These are phyloP conservation scores for Daldinia childiae DNA, from an alignment of 495 filamentous ascomycete species.

Conservation along the genomic window DNA sequence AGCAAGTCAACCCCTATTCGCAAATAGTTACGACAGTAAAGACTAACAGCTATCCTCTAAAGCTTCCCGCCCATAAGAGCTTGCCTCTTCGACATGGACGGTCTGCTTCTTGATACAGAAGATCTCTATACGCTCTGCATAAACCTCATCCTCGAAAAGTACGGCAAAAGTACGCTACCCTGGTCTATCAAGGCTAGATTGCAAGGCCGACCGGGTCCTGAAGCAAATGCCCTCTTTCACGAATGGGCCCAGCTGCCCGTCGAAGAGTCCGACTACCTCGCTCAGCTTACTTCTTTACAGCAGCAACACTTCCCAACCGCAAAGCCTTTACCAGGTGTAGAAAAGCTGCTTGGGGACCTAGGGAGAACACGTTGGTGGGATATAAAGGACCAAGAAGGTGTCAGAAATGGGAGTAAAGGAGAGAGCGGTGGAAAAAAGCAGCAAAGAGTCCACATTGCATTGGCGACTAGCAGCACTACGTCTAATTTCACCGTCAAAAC, in stretches of 20 bases:
- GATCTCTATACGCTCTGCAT: constrained; percentile 88
- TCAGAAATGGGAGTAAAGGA: constrained; percentile 28
- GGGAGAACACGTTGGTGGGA: constrained; percentile 59
- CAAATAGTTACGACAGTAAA: constrained; percentile 4
- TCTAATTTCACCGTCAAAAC: constrained; percentile 85
- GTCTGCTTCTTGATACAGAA: constrained; percentile 91
- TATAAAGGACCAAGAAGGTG: constrained; percentile 29
- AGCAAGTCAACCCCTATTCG: constrained; percentile 45
- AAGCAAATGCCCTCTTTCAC: constrained; percentile 62
- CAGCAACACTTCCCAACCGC: constrained; percentile 73
- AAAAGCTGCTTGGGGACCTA: constrained; percentile 68
- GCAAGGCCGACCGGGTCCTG: constrained; percentile 86
- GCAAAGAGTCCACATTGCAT: constrained; percentile 76
- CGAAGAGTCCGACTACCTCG: constrained; percentile 67
- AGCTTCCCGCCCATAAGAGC: constrained; percentile 84
- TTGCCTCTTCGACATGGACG: constrained; percentile 99
- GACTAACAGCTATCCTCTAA: constrained; percentile 10
- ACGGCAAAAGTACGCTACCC: constrained; percentile 76
- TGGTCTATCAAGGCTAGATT: constrained; percentile 95
- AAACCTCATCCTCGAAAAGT: constrained; percentile 79
- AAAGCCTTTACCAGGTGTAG: constrained; percentile 81
- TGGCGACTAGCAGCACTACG: constrained; percentile 81
- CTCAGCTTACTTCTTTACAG: constrained; percentile 69
- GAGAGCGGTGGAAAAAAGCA: constrained; percentile 45
- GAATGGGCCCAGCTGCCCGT: constrained; percentile 92